Evolutionary conservation across 139 green algal species (phyloP).

Genomic region (Coelastrella sp.): DNA sequence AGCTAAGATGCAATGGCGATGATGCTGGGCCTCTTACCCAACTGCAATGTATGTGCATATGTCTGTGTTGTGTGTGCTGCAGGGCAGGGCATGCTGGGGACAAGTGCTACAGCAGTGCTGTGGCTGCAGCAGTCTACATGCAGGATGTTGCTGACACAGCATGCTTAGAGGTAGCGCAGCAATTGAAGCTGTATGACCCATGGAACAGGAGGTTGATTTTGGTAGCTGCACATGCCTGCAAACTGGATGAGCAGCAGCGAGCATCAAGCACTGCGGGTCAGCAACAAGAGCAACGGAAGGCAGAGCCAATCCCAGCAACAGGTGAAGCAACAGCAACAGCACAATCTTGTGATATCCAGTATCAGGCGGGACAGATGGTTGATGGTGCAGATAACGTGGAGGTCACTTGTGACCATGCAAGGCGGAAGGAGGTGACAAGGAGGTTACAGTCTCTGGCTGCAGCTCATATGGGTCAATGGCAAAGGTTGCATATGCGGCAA

Average conservation of each 20-base stretch:
- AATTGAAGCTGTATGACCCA: constrained; percentile 27
- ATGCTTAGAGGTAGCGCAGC: neutral
- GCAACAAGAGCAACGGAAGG: too few species aligned
- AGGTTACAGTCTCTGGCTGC: neutral
- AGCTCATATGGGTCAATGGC: neutral
- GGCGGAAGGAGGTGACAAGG: neutral
- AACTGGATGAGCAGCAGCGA: neutral
- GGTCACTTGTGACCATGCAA: too few species aligned
- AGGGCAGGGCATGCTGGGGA: neutral
- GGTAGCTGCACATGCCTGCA: constrained; percentile 3
- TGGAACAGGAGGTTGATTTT: neutral
- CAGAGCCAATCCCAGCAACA: too few species aligned
- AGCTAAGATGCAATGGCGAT: too few species aligned
- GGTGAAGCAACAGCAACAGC: neutral
- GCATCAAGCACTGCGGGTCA: too few species aligned
- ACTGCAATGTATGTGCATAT: neutral
- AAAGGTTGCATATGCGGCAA: too few species aligned
- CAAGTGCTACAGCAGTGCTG: constrained; percentile 5
- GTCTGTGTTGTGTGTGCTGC: neutral
- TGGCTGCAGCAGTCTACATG: constrained; percentile 19
- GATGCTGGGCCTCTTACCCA: neutral
- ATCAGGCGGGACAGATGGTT: neutral
- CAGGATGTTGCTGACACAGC: neutral
- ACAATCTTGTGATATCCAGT: too few species aligned
- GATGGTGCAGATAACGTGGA: neutral